These are phyloP conservation scores for Verbascum thapsus DNA, from an alignment of 257 asterid genomes.

Conservation along the genomic window DNA sequence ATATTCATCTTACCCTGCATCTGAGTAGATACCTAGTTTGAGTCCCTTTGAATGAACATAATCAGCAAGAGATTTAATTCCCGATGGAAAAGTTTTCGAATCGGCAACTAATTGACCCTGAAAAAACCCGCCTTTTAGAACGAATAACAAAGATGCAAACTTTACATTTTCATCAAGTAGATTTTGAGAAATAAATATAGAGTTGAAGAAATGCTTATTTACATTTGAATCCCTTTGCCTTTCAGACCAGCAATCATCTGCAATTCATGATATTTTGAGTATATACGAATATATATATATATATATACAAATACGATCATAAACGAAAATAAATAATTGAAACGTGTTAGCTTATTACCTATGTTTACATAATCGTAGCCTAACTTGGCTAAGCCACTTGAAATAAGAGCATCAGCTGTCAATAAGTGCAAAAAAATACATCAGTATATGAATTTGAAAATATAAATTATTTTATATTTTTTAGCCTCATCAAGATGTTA, in stretches of 20 bases:
- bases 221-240: constrained; percentile 60
- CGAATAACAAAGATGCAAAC: constrained; percentile 5
- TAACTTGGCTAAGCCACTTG: constrained; percentile 84
- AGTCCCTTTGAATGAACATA: constrained; percentile 89
- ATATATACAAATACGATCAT: no score
- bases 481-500: no score
- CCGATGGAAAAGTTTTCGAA: constrained; percentile 74
- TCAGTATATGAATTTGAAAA: no score
- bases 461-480: no score
- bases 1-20: constrained; percentile 81
- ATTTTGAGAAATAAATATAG: no score
- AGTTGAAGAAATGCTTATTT: constrained; percentile 27
- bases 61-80: constrained; percentile 87
- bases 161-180: neutral
- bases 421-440: constrained; percentile 21
- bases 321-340: constrained; percentile 10
- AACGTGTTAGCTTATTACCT: constrained; percentile 47
- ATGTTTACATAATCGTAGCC: constrained; percentile 80
- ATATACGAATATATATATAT: constrained; percentile 22
- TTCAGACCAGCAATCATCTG: constrained; percentile 98
- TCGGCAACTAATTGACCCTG: constrained; percentile 82
- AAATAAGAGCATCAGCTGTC: constrained; percentile 86
- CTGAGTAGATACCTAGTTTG: constrained; percentile 94
- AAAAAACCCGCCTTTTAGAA: constrained; percentile 23
- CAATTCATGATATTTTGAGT: constrained; percentile 36